Percentiles rank a stretch among this genome's conserved stretches.
phyloP scores from a whole-genome alignment of 306 rosid species.

The Sicyos baderoa region DNA sequence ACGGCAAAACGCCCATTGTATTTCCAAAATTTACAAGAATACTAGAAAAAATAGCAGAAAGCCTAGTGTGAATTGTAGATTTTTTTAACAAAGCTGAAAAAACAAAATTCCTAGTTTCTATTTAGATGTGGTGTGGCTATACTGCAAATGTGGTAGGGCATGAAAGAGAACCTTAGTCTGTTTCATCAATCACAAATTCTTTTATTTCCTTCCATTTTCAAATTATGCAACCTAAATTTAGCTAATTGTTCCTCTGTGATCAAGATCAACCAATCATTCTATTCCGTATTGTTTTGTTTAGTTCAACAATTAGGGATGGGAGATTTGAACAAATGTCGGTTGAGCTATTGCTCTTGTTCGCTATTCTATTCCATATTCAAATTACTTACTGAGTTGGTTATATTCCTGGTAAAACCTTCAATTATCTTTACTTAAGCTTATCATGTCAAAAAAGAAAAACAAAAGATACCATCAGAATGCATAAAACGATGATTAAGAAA shows the following conservation, averaged over 20 bases:
- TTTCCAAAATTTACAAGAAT: neutral
- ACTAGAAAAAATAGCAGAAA: neutral
- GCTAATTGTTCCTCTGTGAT: neutral
- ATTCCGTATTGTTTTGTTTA: neutral
- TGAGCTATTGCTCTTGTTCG: too few relatives aligned
- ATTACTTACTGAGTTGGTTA: neutral
- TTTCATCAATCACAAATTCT: neutral
- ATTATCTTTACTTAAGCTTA: neutral
- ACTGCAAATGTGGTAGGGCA: neutral
- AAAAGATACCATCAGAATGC: neutral
- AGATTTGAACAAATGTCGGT: too few relatives aligned
- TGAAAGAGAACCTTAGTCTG: neutral
- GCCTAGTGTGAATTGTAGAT: neutral
- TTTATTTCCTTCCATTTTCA: neutral
- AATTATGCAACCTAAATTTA: neutral
- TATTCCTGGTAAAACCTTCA: neutral
- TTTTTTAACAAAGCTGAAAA: neutral
- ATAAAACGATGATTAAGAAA: neutral
- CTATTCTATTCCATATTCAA: neutral
- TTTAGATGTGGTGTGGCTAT: neutral
- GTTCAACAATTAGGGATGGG: too few relatives aligned
- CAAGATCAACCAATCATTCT: neutral
- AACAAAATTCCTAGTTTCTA: neutral
- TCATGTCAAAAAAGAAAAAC: slow-evolving; percentile 1
- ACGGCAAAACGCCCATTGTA: neutral